Conservation (phyloP, 2,329 filamentous ascomycete genomes). For the Ceratocystis alfenasii region DNA sequence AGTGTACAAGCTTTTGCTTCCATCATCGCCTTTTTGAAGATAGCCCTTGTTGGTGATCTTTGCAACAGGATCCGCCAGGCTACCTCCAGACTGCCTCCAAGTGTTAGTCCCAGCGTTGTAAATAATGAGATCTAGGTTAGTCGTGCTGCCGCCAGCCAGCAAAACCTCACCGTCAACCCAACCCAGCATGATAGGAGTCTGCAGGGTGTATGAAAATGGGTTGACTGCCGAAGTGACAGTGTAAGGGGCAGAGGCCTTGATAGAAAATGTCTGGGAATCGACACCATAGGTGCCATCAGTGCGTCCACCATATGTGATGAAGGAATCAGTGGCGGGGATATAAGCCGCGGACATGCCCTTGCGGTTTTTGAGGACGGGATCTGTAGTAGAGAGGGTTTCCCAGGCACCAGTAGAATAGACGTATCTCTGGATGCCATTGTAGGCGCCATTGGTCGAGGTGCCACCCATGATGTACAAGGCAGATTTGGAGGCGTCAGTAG, state of each 20-base stretch:
- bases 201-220: slow-evolving; percentile 21
- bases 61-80: slow-evolving; percentile 48
- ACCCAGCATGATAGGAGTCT: slow-evolving; percentile 53
- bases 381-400: slow-evolving; percentile 36
- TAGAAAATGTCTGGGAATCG: slow-evolving; percentile 64
- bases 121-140: slow-evolving; percentile 56
- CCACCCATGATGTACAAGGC: slow-evolving; percentile 77
- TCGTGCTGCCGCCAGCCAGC: slow-evolving; percentile 56
- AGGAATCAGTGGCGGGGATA: slow-evolving; percentile 54
- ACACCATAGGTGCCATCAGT: slow-evolving; percentile 45
- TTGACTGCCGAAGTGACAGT: slow-evolving; percentile 35
- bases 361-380: slow-evolving; percentile 52
- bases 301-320: slow-evolving; percentile 71
- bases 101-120: slow-evolving; percentile 48
- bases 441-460: slow-evolving; percentile 39
- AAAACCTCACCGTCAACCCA: slow-evolving; percentile 62
- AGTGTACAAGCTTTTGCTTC: slow-evolving; percentile 63
- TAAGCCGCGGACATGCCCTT: slow-evolving; percentile 66
- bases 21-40: slow-evolving; percentile 60
- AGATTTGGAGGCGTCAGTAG: slow-evolving; percentile 45
- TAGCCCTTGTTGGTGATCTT: slow-evolving; percentile 50
- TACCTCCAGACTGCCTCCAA: slow-evolving; percentile 57
- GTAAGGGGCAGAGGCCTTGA: slow-evolving; percentile 55
- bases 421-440: slow-evolving; percentile 63
- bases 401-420: slow-evolving; percentile 44